These are phyloP conservation scores for Rachicladosporium sp. DNA, from an alignment of 2,329 filamentous ascomycete species.

Conservation along the genomic window DNA sequence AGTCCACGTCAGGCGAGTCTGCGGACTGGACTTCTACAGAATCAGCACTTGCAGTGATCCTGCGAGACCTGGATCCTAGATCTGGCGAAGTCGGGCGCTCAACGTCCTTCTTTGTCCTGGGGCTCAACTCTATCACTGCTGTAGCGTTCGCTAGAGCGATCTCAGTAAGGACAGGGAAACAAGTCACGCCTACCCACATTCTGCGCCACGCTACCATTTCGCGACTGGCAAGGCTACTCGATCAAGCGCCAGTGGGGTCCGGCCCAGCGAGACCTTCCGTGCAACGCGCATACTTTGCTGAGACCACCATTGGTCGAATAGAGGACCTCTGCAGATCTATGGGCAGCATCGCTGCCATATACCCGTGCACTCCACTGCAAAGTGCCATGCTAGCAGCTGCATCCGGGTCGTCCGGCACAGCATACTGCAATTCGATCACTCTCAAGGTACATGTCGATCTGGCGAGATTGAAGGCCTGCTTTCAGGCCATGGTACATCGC, in stretches of 20 bases:
- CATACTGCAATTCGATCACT: conserved; percentile 63
- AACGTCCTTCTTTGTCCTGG: conserved; percentile 65
- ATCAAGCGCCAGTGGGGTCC: background rate
- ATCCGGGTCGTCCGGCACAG: conserved; percentile 28
- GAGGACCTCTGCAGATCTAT: background rate
- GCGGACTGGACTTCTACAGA: conserved; percentile 46
- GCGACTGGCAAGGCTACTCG: conserved; percentile 38
- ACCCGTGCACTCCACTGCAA: conserved; percentile 79
- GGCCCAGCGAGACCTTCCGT: background rate
- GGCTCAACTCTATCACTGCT: conserved; percentile 72
- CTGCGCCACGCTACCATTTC: conserved; percentile 57
- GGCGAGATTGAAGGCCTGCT: conserved; percentile 43
- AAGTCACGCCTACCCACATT: conserved; percentile 55
- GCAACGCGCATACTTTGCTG: background rate
- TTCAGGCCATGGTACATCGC: conserved; percentile 49
- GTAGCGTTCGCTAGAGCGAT: conserved; percentile 56
- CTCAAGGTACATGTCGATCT: conserved; percentile 46
- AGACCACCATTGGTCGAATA: background rate
- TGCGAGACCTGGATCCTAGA: conserved; percentile 17
- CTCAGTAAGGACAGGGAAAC: conserved; percentile 33
- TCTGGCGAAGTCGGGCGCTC: conserved; percentile 32
- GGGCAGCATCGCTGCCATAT: conserved; percentile 30
- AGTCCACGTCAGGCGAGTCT: conserved; percentile 22
- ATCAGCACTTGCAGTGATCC: conserved; percentile 38
- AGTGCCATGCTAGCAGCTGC: conserved; percentile 68